Conservation (phyloP, 1,284 basidiomycete species). For the Cystobasidiaceae sp. region DNA sequence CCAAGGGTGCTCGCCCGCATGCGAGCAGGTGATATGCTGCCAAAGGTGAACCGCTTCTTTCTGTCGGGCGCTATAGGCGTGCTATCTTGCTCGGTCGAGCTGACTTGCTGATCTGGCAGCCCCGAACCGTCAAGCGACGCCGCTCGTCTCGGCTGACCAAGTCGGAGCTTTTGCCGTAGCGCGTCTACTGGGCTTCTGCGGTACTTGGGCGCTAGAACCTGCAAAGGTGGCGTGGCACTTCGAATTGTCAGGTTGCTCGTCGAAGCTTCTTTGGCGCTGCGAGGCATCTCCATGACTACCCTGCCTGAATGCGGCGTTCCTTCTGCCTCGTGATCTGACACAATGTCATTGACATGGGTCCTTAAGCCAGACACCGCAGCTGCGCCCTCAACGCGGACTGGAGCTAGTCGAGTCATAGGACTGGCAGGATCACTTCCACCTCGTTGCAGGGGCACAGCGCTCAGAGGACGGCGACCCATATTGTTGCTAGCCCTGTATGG, state of each 20-base stretch:
- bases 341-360: too few relatives aligned
- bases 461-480: not conserved
- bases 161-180: not conserved
- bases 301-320: too few relatives aligned
- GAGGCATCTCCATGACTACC: too few relatives aligned
- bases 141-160: constrained; percentile 6
- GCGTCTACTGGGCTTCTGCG: constrained; percentile 11
- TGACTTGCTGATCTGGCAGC: not conserved
- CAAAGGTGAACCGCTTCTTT: not conserved
- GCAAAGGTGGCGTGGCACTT: constrained; percentile 1
- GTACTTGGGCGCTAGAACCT: not conserved
- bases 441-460: not conserved
- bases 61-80: not conserved
- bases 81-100: not conserved
- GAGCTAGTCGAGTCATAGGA: too few relatives aligned
- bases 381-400: too few relatives aligned
- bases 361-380: too few relatives aligned
- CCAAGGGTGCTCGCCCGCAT: constrained; percentile 10
- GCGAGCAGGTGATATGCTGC: not conserved
- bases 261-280: too few relatives aligned
- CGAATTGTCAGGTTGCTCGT: not conserved
- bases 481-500: not conserved
- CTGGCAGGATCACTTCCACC: not conserved
- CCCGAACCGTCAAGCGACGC: constrained; percentile 2
- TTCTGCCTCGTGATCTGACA: too few relatives aligned